Percentiles rank a stretch among this genome's conserved stretches.
Conservation (phyloP, 2,329 filamentous ascomycete genomes). For the Pseudopithomyces chartarum region DNA sequence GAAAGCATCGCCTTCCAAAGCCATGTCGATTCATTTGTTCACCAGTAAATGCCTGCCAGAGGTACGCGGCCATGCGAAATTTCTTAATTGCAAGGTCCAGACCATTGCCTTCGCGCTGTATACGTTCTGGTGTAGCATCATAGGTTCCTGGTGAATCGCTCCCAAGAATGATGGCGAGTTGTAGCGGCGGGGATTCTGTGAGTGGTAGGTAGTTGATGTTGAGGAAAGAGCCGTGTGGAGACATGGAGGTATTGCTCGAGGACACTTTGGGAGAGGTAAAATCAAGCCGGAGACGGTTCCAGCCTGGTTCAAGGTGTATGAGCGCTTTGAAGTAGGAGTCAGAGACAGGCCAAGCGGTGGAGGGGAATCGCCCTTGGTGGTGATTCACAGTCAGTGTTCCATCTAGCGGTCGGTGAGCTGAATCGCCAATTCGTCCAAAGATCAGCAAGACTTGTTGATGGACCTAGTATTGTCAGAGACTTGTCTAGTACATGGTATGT, state of each 20-base stretch:
- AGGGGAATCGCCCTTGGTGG: conserved; percentile 82
- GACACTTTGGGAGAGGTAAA: conserved; percentile 83
- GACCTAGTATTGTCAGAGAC: conserved; percentile 61
- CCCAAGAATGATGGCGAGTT: conserved; percentile 84
- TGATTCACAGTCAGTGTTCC: conserved; percentile 80
- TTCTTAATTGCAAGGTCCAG: conserved; percentile 83
- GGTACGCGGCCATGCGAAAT: conserved; percentile 91
- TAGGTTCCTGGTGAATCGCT: conserved; percentile 87
- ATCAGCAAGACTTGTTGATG: conserved; percentile 89
- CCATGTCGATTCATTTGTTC: conserved; percentile 95
- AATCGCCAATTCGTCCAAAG: conserved; percentile 79
- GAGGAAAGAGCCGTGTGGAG: conserved; percentile 77
- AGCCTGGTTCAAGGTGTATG: conserved; percentile 86
- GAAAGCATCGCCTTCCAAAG: conserved; percentile 82
- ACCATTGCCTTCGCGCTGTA: conserved; percentile 79
- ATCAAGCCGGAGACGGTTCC: conserved; percentile 86
- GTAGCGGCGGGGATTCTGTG: conserved; percentile 78
- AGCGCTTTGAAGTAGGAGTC: conserved; percentile 91
- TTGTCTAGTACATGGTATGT: conserved; percentile 10
- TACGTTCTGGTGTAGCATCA: conserved; percentile 77
- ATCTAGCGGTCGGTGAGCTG: conserved; percentile 70
- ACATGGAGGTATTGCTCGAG: conserved; percentile 68
- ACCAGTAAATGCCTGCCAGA: conserved; percentile 96
- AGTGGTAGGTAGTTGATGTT: conserved; percentile 86
- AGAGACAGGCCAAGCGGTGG: conserved; percentile 83